Conservation (phyloP, 495 filamentous ascomycete genomes). For the Staphylotrichum tortipilum region DNA sequence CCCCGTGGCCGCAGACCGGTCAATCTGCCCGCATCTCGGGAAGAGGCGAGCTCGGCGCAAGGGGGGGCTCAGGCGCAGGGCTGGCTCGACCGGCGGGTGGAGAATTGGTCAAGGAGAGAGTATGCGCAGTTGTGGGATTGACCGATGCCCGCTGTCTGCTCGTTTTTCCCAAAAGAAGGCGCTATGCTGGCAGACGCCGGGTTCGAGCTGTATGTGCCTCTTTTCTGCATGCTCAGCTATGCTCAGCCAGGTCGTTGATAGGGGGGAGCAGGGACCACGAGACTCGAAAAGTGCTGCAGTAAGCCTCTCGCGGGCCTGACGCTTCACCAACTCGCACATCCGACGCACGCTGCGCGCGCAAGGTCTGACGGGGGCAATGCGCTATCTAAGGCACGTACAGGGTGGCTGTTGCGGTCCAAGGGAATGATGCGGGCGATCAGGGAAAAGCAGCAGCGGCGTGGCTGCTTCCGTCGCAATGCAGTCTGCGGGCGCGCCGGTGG, state of each 20-base stretch:
- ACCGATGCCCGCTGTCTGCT: not conserved
- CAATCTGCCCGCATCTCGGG: not conserved
- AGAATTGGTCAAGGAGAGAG: not conserved
- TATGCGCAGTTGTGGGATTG: not conserved
- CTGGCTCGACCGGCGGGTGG: not conserved
- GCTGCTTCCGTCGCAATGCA: not conserved
- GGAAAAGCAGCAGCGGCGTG: not conserved
- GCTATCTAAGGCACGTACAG: not conserved
- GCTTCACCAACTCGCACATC: not conserved
- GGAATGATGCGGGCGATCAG: not conserved
- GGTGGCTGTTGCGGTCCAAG: not conserved
- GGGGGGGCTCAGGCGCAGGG: not conserved
- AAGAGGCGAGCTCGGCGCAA: not conserved
- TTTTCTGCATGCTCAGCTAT: conserved; percentile 8
- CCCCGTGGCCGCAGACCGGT: not conserved
- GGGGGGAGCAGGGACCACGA: not conserved
- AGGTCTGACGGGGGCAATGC: not conserved
- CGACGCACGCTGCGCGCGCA: not conserved
- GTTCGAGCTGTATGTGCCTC: conserved; percentile 3
- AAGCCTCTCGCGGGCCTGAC: not conserved
- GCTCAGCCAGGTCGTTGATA: conserved; percentile 1
- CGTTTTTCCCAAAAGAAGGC: not conserved
- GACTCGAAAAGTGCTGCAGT: not conserved
- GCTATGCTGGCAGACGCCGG: not conserved
- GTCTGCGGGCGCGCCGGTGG: not conserved